phyloP scores from a whole-genome alignment of 306 rosid species.

The Sophora flavescens region DNA sequence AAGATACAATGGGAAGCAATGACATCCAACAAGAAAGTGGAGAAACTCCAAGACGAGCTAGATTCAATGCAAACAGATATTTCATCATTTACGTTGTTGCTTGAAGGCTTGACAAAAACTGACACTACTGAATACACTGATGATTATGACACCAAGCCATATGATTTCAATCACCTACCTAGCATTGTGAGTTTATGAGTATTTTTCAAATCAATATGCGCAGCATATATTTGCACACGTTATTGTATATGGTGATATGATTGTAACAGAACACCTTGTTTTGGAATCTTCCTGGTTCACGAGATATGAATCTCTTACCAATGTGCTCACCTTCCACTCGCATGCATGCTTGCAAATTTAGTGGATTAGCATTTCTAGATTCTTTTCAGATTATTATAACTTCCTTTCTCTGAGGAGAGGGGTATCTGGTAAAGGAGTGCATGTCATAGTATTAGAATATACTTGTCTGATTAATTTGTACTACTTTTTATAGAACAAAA shows the following conservation, averaged over 20 bases:
- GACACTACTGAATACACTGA: slow-evolving; percentile 46
- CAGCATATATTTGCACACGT: slow-evolving; percentile 21
- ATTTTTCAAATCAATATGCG: slow-evolving; percentile 32
- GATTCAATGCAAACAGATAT: slow-evolving; percentile 54
- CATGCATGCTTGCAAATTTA: slow-evolving; percentile 25
- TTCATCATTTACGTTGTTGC: slow-evolving; percentile 56
- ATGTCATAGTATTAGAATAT: slow-evolving; percentile 8
- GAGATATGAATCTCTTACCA: slow-evolving; percentile 39
- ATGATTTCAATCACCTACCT: slow-evolving; percentile 42
- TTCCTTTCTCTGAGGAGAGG: slow-evolving; percentile 1
- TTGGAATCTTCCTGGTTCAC: slow-evolving; percentile 52
- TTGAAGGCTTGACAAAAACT: slow-evolving; percentile 71
- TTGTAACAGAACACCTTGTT: slow-evolving; percentile 47
- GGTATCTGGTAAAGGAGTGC: slow-evolving; percentile 10
- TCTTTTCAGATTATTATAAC: slow-evolving; percentile 11
- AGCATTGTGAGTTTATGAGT: slow-evolving; percentile 53
- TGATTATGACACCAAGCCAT: slow-evolving; percentile 49
- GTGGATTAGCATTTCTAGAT: slow-evolving; percentile 19
- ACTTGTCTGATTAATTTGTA: slow-evolving; percentile 11
- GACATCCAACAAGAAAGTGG: slow-evolving; percentile 67
- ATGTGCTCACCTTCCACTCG: not conserved
- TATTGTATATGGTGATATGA: slow-evolving; percentile 40
- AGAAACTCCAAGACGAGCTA: slow-evolving; percentile 53
- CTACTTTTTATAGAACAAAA: slow-evolving; percentile 26
- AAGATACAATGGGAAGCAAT: slow-evolving; percentile 87